Conservation (phyloP, 169 alveolate genomes). For the Cryptosporidium felis region DNA sequence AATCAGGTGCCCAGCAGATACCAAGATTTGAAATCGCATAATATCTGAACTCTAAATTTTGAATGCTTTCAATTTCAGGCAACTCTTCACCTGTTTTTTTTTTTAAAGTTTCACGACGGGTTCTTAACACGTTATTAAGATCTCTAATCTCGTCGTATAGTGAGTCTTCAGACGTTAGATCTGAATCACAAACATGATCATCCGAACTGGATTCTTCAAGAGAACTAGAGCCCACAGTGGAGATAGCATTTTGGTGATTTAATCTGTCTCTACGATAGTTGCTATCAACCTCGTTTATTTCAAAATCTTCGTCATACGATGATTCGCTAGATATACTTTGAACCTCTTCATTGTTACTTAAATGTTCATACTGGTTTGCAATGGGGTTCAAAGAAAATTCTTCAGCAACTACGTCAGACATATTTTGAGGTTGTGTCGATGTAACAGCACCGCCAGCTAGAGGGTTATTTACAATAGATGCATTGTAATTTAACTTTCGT, state of each 20-base stretch:
- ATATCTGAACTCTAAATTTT: slow-evolving; percentile 15
- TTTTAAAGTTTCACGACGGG: neutral
- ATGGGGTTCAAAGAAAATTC: neutral
- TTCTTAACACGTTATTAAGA: neutral
- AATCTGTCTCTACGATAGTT: no score
- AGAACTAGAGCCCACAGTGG: slow-evolving; percentile 12
- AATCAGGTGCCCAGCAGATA: slow-evolving; percentile 31
- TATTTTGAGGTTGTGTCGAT: neutral
- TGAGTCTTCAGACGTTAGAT: slow-evolving; percentile 58
- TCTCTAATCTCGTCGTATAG: slow-evolving; percentile 27
- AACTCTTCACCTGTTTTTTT: neutral
- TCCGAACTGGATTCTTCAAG: slow-evolving; percentile 6
- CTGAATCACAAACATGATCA: slow-evolving; percentile 24
- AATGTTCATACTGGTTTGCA: neutral
- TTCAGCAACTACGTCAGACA: neutral
- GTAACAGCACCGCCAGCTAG: neutral
- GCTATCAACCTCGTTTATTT: no score
- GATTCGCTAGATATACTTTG: neutral
- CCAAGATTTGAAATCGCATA: neutral
- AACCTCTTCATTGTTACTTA: slow-evolving; percentile 23
- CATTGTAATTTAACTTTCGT: neutral
- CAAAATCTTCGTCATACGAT: slow-evolving; percentile 22
- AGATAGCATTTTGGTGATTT: no score
- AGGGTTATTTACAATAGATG: neutral
- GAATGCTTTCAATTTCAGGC: neutral